A percentile compares a stretch with the other conserved stretches of the same genome.
These are phyloP conservation scores for Podaxis sp. DNA, from an alignment of 768 basidiomycete genomes.

Conservation along the genomic window DNA sequence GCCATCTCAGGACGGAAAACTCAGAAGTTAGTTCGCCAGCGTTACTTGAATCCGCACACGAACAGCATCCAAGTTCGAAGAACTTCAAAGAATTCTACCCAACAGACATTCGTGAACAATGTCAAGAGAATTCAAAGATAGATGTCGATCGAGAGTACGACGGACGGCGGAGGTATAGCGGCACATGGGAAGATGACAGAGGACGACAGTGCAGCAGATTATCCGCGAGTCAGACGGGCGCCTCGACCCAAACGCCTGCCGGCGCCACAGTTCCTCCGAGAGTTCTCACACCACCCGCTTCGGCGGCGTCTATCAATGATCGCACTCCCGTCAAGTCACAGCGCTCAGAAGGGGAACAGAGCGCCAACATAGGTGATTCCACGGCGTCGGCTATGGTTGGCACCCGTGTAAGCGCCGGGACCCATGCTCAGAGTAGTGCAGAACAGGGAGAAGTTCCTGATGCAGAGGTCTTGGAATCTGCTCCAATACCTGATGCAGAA, in stretches of 20 bases:
- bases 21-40: neutral
- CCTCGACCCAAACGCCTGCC: neutral
- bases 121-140: neutral
- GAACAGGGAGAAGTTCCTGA: neutral
- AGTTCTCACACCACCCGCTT: neutral
- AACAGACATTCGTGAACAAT: neutral
- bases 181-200: neutral
- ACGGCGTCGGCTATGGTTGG: neutral
- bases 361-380: neutral
- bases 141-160: neutral
- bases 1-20: neutral
- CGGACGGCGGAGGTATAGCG: neutral
- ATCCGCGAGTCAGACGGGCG: neutral
- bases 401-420: neutral
- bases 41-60: neutral
- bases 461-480: neutral
- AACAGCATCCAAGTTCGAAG: neutral
- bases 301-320: neutral
- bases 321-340: neutral
- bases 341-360: neutral
- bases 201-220: neutral
- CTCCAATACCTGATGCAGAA: neutral
- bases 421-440: neutral
- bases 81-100: neutral
- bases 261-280: neutral